Evolutionary conservation across 768 basidiomycete species (phyloP).

Genomic region (Tulasnella sp.): DNA sequence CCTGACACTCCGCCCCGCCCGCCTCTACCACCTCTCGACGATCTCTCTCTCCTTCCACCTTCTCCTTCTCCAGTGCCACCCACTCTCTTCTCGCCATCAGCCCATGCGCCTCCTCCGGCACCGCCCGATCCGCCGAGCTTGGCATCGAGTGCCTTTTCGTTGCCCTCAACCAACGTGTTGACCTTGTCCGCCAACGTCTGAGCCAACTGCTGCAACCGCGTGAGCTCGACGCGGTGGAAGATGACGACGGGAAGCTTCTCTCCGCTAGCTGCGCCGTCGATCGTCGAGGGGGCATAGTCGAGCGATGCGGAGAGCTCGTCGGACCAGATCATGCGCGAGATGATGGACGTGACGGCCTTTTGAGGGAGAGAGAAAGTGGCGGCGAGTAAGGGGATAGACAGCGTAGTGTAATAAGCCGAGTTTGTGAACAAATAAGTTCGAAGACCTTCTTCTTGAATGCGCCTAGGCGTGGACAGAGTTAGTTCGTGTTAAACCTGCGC

Average conservation of each 20-base stretch:
- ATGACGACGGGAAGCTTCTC: constrained; percentile 62
- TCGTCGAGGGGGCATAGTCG: constrained; percentile 69
- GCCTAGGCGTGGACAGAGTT: constrained; percentile 51
- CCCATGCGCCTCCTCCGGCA: constrained; percentile 54
- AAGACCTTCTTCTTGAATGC: constrained; percentile 97
- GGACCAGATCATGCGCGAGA: constrained; percentile 98
- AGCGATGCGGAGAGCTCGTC: constrained; percentile 93
- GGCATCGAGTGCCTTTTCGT: constrained; percentile 84
- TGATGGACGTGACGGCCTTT: constrained; percentile 82
- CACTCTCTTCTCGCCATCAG: constrained; percentile 49
- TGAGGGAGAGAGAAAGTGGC: constrained; percentile 84
- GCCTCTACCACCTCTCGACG: constrained; percentile 31
- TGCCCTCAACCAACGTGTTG: constrained; percentile 82
- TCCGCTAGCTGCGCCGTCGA: constrained; percentile 43
- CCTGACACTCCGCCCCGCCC: constrained; percentile 46
- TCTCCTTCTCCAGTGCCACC: constrained; percentile 32
- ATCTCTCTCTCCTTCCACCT: constrained; percentile 31
- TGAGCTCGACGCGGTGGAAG: constrained; percentile 89
- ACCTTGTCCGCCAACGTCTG: constrained; percentile 88
- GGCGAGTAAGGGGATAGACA: constrained; percentile 86
- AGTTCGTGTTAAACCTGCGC: neutral
- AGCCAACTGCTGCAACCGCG: constrained; percentile 87
- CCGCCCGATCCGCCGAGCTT: constrained; percentile 65
- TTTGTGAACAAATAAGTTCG: constrained; percentile 99
- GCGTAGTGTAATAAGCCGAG: constrained; percentile 87